These are phyloP conservation scores for Cadophora sp. DNA, from an alignment of 2,329 filamentous ascomycete species.

Conservation along the genomic window DNA sequence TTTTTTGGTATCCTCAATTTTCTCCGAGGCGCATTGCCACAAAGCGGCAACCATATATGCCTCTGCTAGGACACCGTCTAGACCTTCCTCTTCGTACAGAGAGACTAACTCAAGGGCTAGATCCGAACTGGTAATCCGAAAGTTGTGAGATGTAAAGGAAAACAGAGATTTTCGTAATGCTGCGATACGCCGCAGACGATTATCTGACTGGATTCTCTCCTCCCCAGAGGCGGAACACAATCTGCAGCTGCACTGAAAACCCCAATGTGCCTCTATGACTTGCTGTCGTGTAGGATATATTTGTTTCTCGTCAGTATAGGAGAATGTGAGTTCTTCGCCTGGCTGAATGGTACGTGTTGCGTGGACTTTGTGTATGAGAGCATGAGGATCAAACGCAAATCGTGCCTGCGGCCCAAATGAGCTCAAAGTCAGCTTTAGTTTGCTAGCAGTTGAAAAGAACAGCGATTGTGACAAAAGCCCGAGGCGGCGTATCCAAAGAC, in stretches of 20 bases:
- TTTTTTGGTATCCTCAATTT: conserved; percentile 12
- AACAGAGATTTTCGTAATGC: conserved; percentile 7
- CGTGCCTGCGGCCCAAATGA: neutral
- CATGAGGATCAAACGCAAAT: conserved; percentile 26
- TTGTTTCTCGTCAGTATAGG: conserved; percentile 29
- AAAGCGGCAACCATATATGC: conserved; percentile 27
- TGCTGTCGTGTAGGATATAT: conserved; percentile 10
- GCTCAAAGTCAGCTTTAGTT: neutral
- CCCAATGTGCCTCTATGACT: conserved; percentile 25
- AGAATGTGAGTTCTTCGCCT: conserved; percentile 32
- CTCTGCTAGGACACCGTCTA: conserved; percentile 19
- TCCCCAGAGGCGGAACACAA: conserved; percentile 19
- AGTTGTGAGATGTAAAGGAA: neutral
- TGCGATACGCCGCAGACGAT: conserved; percentile 1
- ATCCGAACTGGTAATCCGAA: neutral
- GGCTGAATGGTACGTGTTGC: conserved; percentile 25
- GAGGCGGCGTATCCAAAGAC: no score
- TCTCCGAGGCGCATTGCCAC: conserved; percentile 25
- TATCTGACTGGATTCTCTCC: neutral
- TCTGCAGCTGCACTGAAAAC: conserved; percentile 26
- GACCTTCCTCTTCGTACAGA: conserved; percentile 23
- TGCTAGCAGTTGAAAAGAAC: neutral
- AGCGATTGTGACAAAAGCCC: neutral
- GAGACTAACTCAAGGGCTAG: conserved; percentile 22
- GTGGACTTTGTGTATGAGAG: conserved; percentile 27